Percentiles rank a stretch among this genome's conserved stretches.
Evolutionary conservation across 768 basidiomycete genomes (phyloP).

Genomic region (Sistotremastrum niveocremeum): DNA sequence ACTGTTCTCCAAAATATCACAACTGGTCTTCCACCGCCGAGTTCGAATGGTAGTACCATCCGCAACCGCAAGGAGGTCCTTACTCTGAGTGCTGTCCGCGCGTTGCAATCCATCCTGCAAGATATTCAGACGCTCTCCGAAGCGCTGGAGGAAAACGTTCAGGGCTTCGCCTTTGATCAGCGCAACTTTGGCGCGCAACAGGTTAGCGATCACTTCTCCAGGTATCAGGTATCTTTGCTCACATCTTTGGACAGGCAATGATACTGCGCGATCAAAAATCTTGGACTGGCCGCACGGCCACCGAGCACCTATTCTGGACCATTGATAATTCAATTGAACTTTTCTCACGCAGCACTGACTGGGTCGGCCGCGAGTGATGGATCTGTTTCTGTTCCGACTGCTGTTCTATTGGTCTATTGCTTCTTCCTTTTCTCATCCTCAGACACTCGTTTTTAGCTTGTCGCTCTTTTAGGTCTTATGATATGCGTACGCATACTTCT

Average conservation of each 20-base stretch:
- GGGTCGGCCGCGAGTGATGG: slow-evolving; percentile 59
- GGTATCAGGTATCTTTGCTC: neutral
- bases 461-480: no score
- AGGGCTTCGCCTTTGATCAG: slow-evolving; percentile 85
- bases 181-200: slow-evolving; percentile 96
- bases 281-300: slow-evolving; percentile 86
- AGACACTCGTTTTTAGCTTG: no score
- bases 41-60: slow-evolving; percentile 26
- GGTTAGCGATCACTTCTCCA: slow-evolving; percentile 29
- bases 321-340: slow-evolving; percentile 84
- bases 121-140: slow-evolving; percentile 81
- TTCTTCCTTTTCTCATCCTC: neutral
- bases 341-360: slow-evolving; percentile 72
- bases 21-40: slow-evolving; percentile 51
- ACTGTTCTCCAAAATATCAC: slow-evolving; percentile 81
- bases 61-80: slow-evolving; percentile 71
- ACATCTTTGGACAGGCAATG: slow-evolving; percentile 54
- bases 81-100: slow-evolving; percentile 58
- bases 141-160: slow-evolving; percentile 82
- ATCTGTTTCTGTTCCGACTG: no score
- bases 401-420: neutral
- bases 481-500: no score
- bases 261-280: slow-evolving; percentile 91
- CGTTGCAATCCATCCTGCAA: slow-evolving; percentile 72
- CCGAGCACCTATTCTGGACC: slow-evolving; percentile 87